Conservation (phyloP, 208 protist species). For the Acanthamoeba lenticulata region DNA sequence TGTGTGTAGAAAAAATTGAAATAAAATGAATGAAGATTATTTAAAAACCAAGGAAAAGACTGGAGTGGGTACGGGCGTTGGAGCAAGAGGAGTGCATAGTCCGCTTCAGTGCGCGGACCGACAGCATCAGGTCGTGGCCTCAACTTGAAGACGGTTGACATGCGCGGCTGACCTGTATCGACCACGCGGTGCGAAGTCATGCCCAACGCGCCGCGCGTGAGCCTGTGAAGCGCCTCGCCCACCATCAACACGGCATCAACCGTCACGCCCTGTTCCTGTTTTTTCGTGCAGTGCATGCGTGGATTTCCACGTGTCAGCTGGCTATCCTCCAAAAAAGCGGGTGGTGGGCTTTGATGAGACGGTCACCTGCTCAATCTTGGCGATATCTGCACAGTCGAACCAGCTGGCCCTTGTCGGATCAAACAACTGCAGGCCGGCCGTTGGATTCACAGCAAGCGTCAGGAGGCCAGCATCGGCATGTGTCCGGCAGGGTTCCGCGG, state of each 20-base stretch:
- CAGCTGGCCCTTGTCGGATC: constrained; percentile 6
- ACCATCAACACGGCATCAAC: constrained; percentile 15
- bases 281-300: no score
- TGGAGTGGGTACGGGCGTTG: not conserved
- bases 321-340: not conserved
- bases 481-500: not conserved
- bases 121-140: not conserved
- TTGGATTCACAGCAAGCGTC: not conserved
- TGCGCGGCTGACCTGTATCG: not conserved
- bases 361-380: not conserved
- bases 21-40: not conserved
- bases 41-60: not conserved
- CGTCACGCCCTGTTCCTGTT: not conserved
- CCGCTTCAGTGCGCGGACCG: constrained; percentile 13
- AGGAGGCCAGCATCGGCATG: not conserved
- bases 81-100: not conserved
- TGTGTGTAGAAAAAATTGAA: not conserved
- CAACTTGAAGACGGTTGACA: constrained; percentile 9
- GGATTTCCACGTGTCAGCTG: not conserved
- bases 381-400: constrained; percentile 8
- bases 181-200: constrained; percentile 17
- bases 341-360: not conserved
- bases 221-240: not conserved
- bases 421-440: not conserved
- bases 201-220: not conserved